phyloP scores from a whole-genome alignment of 2,329 filamentous ascomycete genomes.

The Ascocoryne sarcoides region DNA sequence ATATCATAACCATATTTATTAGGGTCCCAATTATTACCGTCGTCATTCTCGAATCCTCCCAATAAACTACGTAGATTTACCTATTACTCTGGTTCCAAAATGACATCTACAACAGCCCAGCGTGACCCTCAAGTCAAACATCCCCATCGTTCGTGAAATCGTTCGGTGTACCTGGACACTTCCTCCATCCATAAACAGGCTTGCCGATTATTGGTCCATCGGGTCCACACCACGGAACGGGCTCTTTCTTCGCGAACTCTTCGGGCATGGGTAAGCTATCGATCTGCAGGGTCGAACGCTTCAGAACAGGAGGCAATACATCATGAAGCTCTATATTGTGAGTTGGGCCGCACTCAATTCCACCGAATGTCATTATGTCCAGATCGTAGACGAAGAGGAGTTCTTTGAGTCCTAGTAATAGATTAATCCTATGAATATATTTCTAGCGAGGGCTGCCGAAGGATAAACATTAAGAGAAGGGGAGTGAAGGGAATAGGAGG shows the following conservation, averaged over 20 bases:
- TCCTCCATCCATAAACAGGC: constrained; percentile 13
- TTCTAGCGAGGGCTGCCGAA: too few species aligned
- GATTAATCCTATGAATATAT: neutral
- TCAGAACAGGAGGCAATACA: constrained; percentile 5
- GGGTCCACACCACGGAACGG: constrained; percentile 5
- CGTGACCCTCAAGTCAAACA: constrained; percentile 1
- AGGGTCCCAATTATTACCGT: too few species aligned
- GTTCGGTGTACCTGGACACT: constrained; percentile 5
- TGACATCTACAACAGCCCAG: too few species aligned
- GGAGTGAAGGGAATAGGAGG: too few species aligned
- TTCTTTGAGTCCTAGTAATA: constrained; percentile 1
- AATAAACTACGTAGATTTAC: too few species aligned
- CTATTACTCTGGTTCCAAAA: too few species aligned
- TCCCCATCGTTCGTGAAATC: constrained; percentile 2
- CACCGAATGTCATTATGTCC: constrained; percentile 1
- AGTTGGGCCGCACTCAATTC: constrained; percentile 4
- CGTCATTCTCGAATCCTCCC: too few species aligned
- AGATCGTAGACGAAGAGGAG: constrained; percentile 9
- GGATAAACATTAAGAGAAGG: too few species aligned
- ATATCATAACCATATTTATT: too few species aligned
- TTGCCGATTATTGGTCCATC: too few species aligned
- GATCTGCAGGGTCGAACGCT: neutral
- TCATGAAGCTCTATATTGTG: constrained; percentile 6
- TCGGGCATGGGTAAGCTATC: neutral
- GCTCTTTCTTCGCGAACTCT: neutral